Conservation (phyloP, 768 basidiomycete genomes). For the Inosperma sp. region DNA sequence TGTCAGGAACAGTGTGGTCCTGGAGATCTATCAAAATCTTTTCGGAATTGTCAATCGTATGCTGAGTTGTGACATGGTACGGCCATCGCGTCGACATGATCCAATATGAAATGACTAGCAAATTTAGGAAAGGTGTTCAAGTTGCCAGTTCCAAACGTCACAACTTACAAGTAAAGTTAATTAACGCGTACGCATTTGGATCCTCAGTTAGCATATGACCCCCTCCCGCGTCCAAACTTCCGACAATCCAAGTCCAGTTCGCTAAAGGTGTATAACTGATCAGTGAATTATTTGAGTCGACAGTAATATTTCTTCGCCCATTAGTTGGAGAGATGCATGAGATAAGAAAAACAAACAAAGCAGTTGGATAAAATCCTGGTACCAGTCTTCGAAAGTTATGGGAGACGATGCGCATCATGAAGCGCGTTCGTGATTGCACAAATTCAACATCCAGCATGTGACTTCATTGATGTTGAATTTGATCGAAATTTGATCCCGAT, state of each 20-base stretch:
- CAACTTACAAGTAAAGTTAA: slow-evolving; percentile 37
- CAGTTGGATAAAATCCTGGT: not conserved
- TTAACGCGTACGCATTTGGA: slow-evolving; percentile 33
- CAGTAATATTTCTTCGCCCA: slow-evolving; percentile 28
- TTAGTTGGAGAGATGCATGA: slow-evolving; percentile 3
- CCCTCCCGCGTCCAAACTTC: slow-evolving; percentile 30
- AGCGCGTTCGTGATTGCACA: too few species aligned
- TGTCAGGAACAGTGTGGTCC: slow-evolving; percentile 1
- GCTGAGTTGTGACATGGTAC: slow-evolving; percentile 3
- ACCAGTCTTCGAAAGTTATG: too few species aligned
- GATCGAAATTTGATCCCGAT: too few species aligned
- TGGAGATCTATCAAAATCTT: slow-evolving; percentile 8
- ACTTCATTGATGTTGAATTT: too few species aligned
- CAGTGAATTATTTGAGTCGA: slow-evolving; percentile 28
- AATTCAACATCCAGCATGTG: too few species aligned
- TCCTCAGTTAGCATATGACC: slow-evolving; percentile 29
- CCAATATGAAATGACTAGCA: slow-evolving; percentile 1
- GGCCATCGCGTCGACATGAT: slow-evolving; percentile 6
- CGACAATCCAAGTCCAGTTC: slow-evolving; percentile 28
- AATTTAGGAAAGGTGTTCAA: not conserved
- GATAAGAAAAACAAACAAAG: not conserved
- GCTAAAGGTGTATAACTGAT: slow-evolving; percentile 29
- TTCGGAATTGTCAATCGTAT: not conserved
- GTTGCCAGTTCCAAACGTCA: not conserved
- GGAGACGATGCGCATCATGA: too few species aligned